Evolutionary conservation across 371 early-diverging fungal genomes (phyloP).

Genomic region (Mortierella sp.): DNA sequence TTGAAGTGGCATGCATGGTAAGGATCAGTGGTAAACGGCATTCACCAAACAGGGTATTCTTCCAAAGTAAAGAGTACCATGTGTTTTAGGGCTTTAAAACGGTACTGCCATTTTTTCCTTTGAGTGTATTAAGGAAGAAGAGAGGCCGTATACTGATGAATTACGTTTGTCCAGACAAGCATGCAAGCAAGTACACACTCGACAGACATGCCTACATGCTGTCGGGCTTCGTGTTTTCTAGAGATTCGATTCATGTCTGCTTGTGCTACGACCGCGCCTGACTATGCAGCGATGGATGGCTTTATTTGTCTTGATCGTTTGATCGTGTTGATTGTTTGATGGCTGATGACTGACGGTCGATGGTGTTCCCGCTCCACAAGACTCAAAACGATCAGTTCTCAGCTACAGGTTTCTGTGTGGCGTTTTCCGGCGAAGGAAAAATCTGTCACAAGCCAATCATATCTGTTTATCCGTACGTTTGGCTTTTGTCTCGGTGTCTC

Average conservation of each 20-base stretch:
- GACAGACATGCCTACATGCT: neutral
- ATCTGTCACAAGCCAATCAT: neutral
- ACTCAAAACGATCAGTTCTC: neutral
- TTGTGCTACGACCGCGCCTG: no score
- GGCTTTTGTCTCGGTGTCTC: neutral
- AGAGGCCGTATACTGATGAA: neutral
- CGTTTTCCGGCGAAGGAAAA: neutral
- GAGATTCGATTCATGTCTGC: neutral
- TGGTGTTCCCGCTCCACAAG: neutral
- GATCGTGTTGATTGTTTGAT: neutral
- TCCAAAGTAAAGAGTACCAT: no score
- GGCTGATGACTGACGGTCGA: neutral
- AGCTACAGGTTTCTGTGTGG: neutral
- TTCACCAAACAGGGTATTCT: neutral
- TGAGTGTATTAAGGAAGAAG: no score
- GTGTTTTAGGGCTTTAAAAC: no score
- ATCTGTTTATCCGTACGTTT: neutral
- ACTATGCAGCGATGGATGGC: no score
- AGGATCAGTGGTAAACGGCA: neutral
- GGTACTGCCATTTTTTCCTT: no score
- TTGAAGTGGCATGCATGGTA: no score
- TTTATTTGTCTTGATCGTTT: neutral
- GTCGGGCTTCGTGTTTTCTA: neutral
- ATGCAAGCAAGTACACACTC: neutral
- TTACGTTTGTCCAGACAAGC: slow-evolving; percentile 1